Evolutionary conservation across 257 asterid species (phyloP).

Genomic region (Echites panduratus): DNA sequence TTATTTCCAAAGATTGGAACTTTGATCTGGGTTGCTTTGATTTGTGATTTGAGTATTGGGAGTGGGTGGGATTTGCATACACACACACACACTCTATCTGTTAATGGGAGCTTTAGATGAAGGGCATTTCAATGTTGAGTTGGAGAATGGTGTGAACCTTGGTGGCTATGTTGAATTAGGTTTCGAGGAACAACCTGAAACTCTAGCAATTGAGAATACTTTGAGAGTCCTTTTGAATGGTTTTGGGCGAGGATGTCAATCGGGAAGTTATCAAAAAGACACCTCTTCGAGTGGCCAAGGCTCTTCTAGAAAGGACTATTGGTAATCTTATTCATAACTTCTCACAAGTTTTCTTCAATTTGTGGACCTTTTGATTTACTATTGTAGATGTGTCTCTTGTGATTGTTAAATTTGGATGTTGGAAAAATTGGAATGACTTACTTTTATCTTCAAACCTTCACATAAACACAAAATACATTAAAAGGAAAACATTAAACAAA

Average conservation of each 20-base stretch:
- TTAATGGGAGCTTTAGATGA: slow-evolving; percentile 92
- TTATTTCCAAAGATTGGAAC: slow-evolving; percentile 3
- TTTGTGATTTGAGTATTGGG: slow-evolving; percentile 19
- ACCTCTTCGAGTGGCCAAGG: slow-evolving; percentile 92
- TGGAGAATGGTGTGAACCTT: slow-evolving; percentile 54
- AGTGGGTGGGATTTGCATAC: slow-evolving; percentile 19
- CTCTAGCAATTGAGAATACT: slow-evolving; percentile 60
- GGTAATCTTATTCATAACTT: slow-evolving; percentile 41
- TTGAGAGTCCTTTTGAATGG: slow-evolving; percentile 82
- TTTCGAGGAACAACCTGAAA: slow-evolving; percentile 45
- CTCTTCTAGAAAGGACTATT: slow-evolving; percentile 79
- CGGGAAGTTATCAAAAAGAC: slow-evolving; percentile 82
- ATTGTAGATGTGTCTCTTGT: background rate
- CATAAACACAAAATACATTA: too few relatives aligned
- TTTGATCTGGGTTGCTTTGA: slow-evolving; percentile 1
- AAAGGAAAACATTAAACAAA: too few relatives aligned
- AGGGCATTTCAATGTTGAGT: slow-evolving; percentile 47
- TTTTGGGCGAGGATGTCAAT: slow-evolving; percentile 82
- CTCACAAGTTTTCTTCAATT: background rate
- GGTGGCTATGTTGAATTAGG: slow-evolving; percentile 45
- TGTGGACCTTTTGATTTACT: background rate
- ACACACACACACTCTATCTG: slow-evolving; percentile 5
- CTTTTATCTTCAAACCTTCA: too few relatives aligned
- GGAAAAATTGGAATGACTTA: too few relatives aligned
- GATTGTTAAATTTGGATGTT: background rate